Evolutionary conservation across 2,329 filamentous ascomycete species (phyloP), one percentile per base, ranked within the genome.

Genomic region (Fusarium sp.): DNA sequence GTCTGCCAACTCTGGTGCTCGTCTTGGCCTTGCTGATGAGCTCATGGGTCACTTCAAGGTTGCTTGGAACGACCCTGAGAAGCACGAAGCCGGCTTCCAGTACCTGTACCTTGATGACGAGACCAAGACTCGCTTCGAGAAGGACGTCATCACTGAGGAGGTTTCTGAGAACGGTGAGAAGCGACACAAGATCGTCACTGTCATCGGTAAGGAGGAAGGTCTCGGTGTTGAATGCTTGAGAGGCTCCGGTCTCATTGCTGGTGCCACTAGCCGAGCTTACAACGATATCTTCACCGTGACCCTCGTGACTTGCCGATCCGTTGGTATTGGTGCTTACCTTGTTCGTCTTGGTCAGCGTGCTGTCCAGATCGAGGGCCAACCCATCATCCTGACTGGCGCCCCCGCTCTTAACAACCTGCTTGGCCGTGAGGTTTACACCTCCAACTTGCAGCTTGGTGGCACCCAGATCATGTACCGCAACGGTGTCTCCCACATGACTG

Each of bases 391-490:
- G 64, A 99, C 95, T 72, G 95, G 95, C 86, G 95, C 95, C 44
- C 92, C 92, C 66, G 95, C 95, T 58, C 90, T 99, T 77, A 99
- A 99, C 88, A 99, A 98, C 82, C 85, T 99, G 72, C 88, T 99
- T 60, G 95, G 95, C 73, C 93, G 96, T 70, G 95, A 99, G 79
- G 94, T 99, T 28, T 99, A 99, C 83, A 97, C 95, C 24, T 98
- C 95, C 60, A 99, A 99, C 85, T 81, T 99, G 74, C 95, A 99
- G 83, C 92, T 99, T 67, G 95, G 95, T 88, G 95, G 95, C 71
- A 99, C 95, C n/a, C 95, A 99, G 80, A 99, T 99, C 85, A 99
- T 99, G 95, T 98, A 99, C 88, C 93, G 92, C 82, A 99, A 99
- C 77, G 95, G 95, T 87, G 95, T 99, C 38, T 98, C 95, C 22